Base-by-base conservation (phyloP, 2,329 filamentous ascomycete species). In the Botrytis pseudocinerea region DNA sequence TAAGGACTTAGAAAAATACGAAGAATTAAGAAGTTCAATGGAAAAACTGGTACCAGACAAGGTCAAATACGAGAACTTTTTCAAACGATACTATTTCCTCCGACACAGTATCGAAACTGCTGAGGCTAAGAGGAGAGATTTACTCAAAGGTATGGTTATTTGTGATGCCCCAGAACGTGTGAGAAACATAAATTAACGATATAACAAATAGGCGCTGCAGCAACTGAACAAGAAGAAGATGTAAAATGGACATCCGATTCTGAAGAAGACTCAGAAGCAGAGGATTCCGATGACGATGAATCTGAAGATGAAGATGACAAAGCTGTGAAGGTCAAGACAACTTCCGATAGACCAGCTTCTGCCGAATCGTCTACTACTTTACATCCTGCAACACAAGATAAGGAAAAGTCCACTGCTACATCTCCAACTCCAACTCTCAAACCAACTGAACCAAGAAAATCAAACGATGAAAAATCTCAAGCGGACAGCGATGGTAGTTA, bases 401-500 rank as follows among this genome's bases (percentile, higher is more conserved):
- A 78, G 70, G 75, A 81, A 73, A 77, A 79, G 76, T 25, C 46
- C 7, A n/a, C 32, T 16, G 22, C 46, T 57, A 32, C 51, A 57
- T 57, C 51, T 28, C 51, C 51, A 20, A n/a, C 68, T n/a, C 20
- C 57, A 4, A 63, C 32, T 1, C 84, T 89, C 65, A 93, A 93
- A 82, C 87, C 90, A 40, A 83, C 84, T 44, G 89, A 92, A 78
- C 85, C 90, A 28, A 91, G 93, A 65, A 89, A 87, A 79, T 97
- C 94, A 40, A 92, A 97, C 79, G 94, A 97, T 80, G 92, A 94
- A 81, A 94, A 95, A 81, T 97, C 93, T 40, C 93, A 96, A 77
- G 90, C 94, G 12, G 96, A 96, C 79, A 98, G 95, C 81, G 96
- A 99, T 78, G 93, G 93, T 28, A 97, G 94, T 84, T 99, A 99